Conservation (phyloP, 2,329 filamentous ascomycete genomes). For the Fusarium sp. region DNA sequence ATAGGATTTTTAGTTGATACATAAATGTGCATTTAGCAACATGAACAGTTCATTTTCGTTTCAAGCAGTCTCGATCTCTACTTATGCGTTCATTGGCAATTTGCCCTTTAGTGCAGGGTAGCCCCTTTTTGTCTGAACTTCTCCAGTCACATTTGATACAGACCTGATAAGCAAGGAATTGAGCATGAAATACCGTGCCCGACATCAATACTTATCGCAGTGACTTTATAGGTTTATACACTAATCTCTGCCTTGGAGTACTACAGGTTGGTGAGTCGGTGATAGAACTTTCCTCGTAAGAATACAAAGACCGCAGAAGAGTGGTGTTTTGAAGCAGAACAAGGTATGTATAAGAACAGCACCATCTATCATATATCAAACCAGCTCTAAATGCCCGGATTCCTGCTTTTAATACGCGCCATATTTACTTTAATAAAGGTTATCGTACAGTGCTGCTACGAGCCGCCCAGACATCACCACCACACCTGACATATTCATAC, state of each 20-base stretch:
- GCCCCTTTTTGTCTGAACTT: too few relatives aligned
- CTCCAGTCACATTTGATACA: too few relatives aligned
- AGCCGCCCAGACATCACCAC: neutral
- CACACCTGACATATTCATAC: neutral
- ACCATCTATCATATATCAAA: neutral
- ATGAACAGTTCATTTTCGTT: too few relatives aligned
- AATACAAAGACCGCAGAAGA: neutral
- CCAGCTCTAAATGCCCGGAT: constrained; percentile 7
- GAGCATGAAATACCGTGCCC: neutral
- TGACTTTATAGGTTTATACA: neutral
- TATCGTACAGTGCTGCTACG: constrained; percentile 36
- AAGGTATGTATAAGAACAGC: constrained; percentile 20
- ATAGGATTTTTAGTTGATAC: too few relatives aligned
- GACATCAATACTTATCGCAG: neutral
- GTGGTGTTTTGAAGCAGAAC: neutral
- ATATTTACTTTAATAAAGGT: constrained; percentile 25
- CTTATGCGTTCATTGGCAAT: too few relatives aligned
- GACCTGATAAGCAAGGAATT: too few relatives aligned
- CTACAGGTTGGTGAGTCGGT: neutral
- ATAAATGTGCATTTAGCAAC: too few relatives aligned
- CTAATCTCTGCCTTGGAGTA: too few relatives aligned
- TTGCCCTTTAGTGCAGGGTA: too few relatives aligned
- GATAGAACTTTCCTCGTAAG: neutral
- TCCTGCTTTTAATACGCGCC: constrained; percentile 31
- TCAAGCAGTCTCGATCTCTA: too few relatives aligned